Conservation (phyloP, 352 stramenopile species). For the Aphanomyces stellatus region DNA sequence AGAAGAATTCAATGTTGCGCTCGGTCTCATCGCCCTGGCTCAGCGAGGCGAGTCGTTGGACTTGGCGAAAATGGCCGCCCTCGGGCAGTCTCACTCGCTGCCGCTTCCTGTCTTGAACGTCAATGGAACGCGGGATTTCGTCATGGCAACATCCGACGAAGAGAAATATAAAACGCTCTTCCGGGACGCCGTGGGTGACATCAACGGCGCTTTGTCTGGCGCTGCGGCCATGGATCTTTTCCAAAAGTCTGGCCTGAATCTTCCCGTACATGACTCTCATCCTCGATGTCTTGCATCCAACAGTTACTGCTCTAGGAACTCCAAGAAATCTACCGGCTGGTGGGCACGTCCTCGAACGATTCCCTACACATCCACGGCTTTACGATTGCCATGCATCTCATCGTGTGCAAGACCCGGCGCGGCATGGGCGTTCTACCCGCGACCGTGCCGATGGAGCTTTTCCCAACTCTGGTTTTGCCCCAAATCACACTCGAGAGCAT, state of each 20-base stretch:
- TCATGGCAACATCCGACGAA: constrained; percentile 8
- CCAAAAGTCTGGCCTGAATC: constrained; percentile 7
- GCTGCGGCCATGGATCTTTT: constrained; percentile 8
- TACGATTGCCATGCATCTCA: constrained; percentile 64
- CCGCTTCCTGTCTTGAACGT: constrained; percentile 17
- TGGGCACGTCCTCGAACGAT: neutral
- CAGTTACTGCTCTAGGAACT: neutral
- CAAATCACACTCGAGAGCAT: neutral
- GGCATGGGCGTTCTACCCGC: constrained; percentile 38
- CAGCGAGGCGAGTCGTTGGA: constrained; percentile 3
- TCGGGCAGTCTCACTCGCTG: neutral
- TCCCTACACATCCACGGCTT: constrained; percentile 48
- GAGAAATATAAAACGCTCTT: constrained; percentile 17
- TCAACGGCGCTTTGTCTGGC: neutral
- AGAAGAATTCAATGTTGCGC: constrained; percentile 17
- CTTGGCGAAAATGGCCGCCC: neutral
- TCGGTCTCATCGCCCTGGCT: constrained; percentile 13
- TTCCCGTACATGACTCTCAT: neutral
- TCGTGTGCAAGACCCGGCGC: constrained; percentile 70
- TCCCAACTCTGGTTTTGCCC: constrained; percentile 43
- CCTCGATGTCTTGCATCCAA: neutral
- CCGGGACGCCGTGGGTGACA: neutral
- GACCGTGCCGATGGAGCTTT: constrained; percentile 47
- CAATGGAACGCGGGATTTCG: constrained; percentile 4
- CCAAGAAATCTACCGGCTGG: constrained; percentile 4